A percentile compares a stretch with the other conserved stretches of the same genome.
Evolutionary conservation across 495 filamentous ascomycete genomes (phyloP).

Genomic region (Neurospora africana): DNA sequence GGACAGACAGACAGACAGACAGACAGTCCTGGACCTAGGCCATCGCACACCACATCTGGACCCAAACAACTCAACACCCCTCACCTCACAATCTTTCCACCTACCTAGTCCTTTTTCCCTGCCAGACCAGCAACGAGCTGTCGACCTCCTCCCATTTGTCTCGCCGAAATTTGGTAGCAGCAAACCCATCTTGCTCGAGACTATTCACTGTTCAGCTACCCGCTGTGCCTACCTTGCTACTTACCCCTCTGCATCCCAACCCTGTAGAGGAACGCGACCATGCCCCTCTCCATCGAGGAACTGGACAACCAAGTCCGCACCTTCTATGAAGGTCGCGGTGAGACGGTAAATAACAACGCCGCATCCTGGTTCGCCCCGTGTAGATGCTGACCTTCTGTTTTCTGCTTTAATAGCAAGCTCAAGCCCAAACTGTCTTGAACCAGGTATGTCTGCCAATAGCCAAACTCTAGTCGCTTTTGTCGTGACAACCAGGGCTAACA

Average conservation of each 20-base stretch:
- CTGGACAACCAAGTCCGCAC: slow-evolving; percentile 90
- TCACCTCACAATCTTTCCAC: not conserved
- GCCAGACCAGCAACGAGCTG: not conserved
- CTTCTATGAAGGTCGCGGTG: slow-evolving; percentile 93
- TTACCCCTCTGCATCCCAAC: not conserved
- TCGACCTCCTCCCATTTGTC: not conserved
- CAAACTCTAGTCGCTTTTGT: not conserved
- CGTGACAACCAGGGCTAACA: slow-evolving; percentile 18
- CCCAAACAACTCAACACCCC: not conserved
- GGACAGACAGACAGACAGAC: not conserved
- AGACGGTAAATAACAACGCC: slow-evolving; percentile 52
- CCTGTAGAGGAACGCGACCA: slow-evolving; percentile 22
- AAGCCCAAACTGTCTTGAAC: slow-evolving; percentile 86
- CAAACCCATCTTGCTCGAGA: not conserved
- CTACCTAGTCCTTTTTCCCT: not conserved
- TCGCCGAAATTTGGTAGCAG: not conserved
- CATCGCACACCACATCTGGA: not conserved
- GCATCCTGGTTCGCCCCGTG: not conserved
- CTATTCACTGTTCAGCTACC: not conserved
- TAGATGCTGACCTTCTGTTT: slow-evolving; percentile 17
- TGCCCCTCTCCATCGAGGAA: slow-evolving; percentile 67
- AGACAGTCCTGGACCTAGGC: not conserved
- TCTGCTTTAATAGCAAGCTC: slow-evolving; percentile 69
- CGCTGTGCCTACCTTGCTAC: not conserved
- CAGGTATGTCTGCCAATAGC: slow-evolving; percentile 51